phyloP scores from a whole-genome alignment of 1,139 yeast species.

The Kazachstania sp. region DNA sequence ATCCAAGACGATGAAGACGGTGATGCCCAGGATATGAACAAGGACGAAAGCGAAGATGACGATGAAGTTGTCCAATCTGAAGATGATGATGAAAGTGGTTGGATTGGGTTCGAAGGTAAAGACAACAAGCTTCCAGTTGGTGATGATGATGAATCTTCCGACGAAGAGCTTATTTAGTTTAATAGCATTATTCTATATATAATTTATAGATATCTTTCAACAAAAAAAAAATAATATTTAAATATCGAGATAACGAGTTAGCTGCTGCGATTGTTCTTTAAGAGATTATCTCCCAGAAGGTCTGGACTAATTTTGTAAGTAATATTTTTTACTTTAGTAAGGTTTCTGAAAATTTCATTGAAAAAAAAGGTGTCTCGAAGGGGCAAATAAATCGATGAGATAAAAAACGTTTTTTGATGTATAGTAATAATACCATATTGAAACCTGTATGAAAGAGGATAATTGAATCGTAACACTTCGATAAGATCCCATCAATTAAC shows the following conservation, averaged over 20 bases:
- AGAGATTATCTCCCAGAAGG: too few relatives aligned
- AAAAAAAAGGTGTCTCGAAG: too few relatives aligned
- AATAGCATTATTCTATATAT: not conserved
- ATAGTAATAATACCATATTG: too few relatives aligned
- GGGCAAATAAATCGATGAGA: too few relatives aligned
- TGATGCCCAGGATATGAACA: not conserved
- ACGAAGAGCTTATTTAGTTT: slow-evolving; percentile 13
- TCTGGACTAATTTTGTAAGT: too few relatives aligned
- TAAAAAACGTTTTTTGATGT: too few relatives aligned
- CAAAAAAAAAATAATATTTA: not conserved
- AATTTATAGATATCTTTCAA: not conserved
- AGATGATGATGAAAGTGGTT: slow-evolving; percentile 27
- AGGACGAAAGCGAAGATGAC: slow-evolving; percentile 9
- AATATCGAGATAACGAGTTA: not conserved
- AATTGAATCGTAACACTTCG: too few relatives aligned
- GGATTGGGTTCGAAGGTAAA: slow-evolving; percentile 27
- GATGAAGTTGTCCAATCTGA: slow-evolving; percentile 20
- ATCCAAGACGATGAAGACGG: slow-evolving; percentile 27
- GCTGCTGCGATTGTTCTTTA: not conserved
- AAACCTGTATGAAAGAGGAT: too few relatives aligned
- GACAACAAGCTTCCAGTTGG: slow-evolving; percentile 17
- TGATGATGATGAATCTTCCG: slow-evolving; percentile 16
- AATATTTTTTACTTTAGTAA: too few relatives aligned
- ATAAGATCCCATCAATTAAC: too few relatives aligned
- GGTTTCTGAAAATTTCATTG: too few relatives aligned